Percentiles rank a stretch among this genome's conserved stretches.
Evolutionary conservation across 306 rosid species (phyloP).

Genomic region (Gastrolobium bilobum): DNA sequence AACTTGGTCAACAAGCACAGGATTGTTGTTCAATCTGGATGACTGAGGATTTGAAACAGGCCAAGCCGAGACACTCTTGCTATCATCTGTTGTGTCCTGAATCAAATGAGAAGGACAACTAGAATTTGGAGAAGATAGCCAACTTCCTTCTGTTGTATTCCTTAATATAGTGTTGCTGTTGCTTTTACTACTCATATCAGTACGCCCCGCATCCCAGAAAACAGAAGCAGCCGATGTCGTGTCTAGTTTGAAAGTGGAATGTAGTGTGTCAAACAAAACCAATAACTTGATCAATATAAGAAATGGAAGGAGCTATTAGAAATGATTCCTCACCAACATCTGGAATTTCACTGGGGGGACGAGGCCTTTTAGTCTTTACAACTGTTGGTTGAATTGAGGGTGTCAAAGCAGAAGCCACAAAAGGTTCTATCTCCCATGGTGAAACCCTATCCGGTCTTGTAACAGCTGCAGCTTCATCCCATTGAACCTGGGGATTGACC

Average conservation of each 20-base stretch:
- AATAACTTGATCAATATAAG: constrained; percentile 2
- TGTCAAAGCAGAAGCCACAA: constrained; percentile 61
- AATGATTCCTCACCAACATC: constrained; percentile 61
- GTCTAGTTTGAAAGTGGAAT: constrained; percentile 39
- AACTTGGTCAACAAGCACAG: constrained; percentile 55
- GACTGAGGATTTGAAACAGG: constrained; percentile 58
- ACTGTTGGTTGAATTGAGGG: constrained; percentile 61
- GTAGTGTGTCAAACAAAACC: constrained; percentile 32
- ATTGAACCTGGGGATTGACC: constrained; percentile 77
- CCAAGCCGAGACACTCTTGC: constrained; percentile 65
- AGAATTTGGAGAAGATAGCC: constrained; percentile 69
- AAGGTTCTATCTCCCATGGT: constrained; percentile 94
- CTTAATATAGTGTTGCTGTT: constrained; percentile 58
- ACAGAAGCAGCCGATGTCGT: constrained; percentile 65
- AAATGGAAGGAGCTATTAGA: constrained; percentile 7
- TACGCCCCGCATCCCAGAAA: constrained; percentile 63
- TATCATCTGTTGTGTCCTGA: constrained; percentile 72
- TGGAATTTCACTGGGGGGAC: constrained; percentile 68
- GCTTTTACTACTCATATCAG: constrained; percentile 60
- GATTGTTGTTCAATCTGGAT: constrained; percentile 57
- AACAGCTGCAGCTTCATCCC: constrained; percentile 92
- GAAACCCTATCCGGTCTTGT: constrained; percentile 92
- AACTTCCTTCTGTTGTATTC: constrained; percentile 66
- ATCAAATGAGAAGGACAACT: constrained; percentile 59
- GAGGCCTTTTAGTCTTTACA: constrained; percentile 81